These are phyloP conservation scores for Trametes cubensis DNA, from an alignment of 768 basidiomycete genomes.

Conservation along the genomic window DNA sequence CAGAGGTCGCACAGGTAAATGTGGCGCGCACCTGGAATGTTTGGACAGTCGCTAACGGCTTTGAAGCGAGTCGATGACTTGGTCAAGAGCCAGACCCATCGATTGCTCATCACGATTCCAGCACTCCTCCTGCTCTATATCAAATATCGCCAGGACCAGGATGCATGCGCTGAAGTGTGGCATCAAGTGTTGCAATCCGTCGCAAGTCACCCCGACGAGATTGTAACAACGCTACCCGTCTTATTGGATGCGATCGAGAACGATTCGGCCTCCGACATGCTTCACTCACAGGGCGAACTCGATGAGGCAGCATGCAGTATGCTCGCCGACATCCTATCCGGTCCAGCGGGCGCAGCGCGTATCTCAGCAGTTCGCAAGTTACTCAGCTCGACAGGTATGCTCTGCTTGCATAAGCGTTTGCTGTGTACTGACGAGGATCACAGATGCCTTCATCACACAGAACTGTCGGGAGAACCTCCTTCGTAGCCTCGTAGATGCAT, in stretches of 20 bases:
- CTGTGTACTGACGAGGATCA: not conserved
- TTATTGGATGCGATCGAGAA: constrained; percentile 47
- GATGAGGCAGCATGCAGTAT: constrained; percentile 46
- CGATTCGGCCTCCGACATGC: constrained; percentile 45
- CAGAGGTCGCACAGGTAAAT: constrained; percentile 48
- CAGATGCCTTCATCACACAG: constrained; percentile 36
- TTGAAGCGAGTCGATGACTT: constrained; percentile 51
- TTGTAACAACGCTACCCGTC: constrained; percentile 36
- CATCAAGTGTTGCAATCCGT: constrained; percentile 48
- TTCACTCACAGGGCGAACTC: constrained; percentile 49
- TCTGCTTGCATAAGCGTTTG: not conserved
- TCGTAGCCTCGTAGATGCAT: constrained; percentile 38
- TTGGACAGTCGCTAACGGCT: not conserved
- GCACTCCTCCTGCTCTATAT: constrained; percentile 57
- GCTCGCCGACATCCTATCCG: constrained; percentile 42
- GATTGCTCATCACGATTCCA: constrained; percentile 45
- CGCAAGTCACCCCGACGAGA: constrained; percentile 38
- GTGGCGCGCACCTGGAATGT: not conserved
- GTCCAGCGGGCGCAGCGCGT: constrained; percentile 30
- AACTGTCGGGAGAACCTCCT: constrained; percentile 38
- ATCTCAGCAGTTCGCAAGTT: constrained; percentile 43
- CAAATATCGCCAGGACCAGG: constrained; percentile 40
- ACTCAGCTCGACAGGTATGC: constrained; percentile 47
- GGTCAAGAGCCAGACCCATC: constrained; percentile 41
- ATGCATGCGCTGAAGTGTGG: constrained; percentile 45